phyloP scores from a whole-genome alignment of 345 rosid genomes.

The Kernera saxatilis region DNA sequence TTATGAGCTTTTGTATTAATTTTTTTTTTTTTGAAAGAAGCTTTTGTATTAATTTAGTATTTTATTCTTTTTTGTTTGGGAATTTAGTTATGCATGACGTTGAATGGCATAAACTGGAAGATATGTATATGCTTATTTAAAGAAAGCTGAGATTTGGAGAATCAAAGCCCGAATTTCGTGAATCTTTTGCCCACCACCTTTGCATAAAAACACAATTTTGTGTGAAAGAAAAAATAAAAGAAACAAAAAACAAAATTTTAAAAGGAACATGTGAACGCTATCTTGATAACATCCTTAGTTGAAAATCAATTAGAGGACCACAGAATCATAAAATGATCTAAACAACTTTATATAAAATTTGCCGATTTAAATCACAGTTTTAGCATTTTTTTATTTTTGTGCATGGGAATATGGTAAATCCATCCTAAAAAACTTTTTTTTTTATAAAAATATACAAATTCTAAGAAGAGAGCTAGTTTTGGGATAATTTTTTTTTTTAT shows the following conservation, averaged over 20 bases:
- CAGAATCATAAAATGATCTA: conserved; percentile 22
- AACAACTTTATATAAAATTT: conserved; percentile 15
- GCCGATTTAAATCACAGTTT: not conserved
- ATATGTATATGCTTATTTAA: conserved; percentile 29
- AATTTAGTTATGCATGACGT: conserved; percentile 7
- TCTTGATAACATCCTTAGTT: conserved; percentile 28
- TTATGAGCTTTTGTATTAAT: too few species aligned
- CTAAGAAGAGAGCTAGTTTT: not conserved
- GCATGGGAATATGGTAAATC: not conserved
- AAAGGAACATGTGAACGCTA: conserved; percentile 23
- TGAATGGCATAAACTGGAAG: conserved; percentile 14
- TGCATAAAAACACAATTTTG: conserved; percentile 7
- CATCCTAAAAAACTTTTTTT: not conserved
- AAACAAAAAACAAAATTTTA: not conserved
- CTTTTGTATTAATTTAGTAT: too few species aligned
- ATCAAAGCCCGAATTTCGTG: conserved; percentile 33
- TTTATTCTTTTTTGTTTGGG: not conserved
- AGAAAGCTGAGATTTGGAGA: conserved; percentile 33
- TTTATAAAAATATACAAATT: not conserved
- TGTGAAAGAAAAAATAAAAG: not conserved
- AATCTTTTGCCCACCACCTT: conserved; percentile 26
- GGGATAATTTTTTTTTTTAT: not conserved
- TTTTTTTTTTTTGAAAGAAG: too few species aligned
- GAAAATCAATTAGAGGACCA: conserved; percentile 28
- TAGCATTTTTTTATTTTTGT: too few species aligned